These are phyloP conservation scores for Umbilicus rupestris DNA, from an alignment of 164 flowering plant species.

Conservation along the genomic window DNA sequence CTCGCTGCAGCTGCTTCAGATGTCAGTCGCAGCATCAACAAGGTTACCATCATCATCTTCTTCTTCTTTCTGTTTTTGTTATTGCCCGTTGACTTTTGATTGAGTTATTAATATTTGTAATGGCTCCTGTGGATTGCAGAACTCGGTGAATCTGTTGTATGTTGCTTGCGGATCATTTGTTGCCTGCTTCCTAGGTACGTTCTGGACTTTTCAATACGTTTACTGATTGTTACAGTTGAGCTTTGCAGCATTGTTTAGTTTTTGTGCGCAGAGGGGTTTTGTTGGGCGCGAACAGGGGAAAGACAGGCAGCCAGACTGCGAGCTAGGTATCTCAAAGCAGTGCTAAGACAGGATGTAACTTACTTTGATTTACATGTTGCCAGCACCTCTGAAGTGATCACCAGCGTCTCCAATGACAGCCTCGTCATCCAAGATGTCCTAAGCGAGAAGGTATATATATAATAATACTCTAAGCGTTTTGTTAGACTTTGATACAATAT, in stretches of 20 bases:
- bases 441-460: conserved; percentile 92
- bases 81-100: neutral
- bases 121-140: conserved; percentile 24
- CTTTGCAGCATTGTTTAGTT: no score
- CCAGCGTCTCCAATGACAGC: conserved; percentile 67
- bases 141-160: conserved; percentile 33
- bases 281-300: conserved; percentile 85
- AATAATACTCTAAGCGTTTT: neutral
- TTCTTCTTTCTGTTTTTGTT: neutral
- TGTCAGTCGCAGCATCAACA: conserved; percentile 22
- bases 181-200: conserved; percentile 36
- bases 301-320: conserved; percentile 74
- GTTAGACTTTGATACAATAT: no score
- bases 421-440: conserved; percentile 74
- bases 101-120: neutral
- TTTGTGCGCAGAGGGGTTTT: conserved; percentile 63
- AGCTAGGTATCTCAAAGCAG: conserved; percentile 60
- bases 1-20: neutral
- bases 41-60: no score
- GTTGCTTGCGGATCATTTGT: conserved; percentile 34
- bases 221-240: no score
- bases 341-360: conserved; percentile 73
- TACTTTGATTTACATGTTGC: conserved; percentile 71
- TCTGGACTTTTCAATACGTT: neutral
- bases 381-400: conserved; percentile 63